Percentiles rank a stretch among this genome's conserved stretches.
Evolutionary conservation across 345 rosid genomes (phyloP).

Genomic region (Lepidium africanum): DNA sequence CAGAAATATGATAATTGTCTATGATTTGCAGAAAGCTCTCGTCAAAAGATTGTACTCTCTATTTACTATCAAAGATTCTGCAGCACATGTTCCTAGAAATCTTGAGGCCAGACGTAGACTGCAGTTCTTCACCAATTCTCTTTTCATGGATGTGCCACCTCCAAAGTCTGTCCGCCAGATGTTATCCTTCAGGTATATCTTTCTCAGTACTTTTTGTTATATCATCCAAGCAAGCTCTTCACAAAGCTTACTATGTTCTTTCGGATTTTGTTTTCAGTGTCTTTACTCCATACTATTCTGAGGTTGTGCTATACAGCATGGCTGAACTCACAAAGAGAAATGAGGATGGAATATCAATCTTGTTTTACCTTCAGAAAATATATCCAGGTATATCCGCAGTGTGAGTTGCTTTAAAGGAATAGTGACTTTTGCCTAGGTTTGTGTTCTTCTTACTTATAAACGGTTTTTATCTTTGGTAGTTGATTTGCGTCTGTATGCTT

Average conservation of each 20-base stretch:
- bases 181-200: constrained; percentile 73
- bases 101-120: constrained; percentile 93
- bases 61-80: constrained; percentile 87
- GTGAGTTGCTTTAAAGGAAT: background rate
- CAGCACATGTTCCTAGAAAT: constrained; percentile 79
- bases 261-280: constrained; percentile 51
- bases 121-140: constrained; percentile 86
- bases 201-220: constrained; percentile 3
- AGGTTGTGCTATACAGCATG: constrained; percentile 91
- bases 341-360: constrained; percentile 91
- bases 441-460: constrained; percentile 1
- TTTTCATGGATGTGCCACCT: constrained; percentile 81
- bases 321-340: constrained; percentile 77
- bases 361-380: constrained; percentile 98
- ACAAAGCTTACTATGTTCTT: constrained; percentile 18
- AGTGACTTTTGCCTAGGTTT: background rate
- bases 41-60: constrained; percentile 78
- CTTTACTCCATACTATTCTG: constrained; percentile 97
- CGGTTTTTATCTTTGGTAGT: background rate
- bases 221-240: background rate
- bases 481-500: constrained; percentile 2
- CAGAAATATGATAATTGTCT: constrained; percentile 13
- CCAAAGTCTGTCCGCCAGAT: constrained; percentile 72
- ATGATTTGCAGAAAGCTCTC: constrained; percentile 52
- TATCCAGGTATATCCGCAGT: constrained; percentile 63